Base-by-base conservation (phyloP, 768 basidiomycete genomes). In the Chlorophyllum brunneum region DNA sequence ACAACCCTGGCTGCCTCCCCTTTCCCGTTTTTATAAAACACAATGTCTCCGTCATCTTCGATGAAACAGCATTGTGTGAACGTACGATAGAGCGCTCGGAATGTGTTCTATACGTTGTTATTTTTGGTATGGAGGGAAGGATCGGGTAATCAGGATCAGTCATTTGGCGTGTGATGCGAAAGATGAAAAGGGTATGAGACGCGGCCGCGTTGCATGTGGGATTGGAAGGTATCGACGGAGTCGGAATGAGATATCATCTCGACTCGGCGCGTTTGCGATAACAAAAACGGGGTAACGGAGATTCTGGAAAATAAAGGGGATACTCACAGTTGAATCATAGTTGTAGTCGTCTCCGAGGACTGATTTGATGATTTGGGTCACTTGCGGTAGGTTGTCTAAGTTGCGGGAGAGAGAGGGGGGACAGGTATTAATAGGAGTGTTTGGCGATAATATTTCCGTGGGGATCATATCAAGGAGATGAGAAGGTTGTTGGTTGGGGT, bases 1-100 rank as follows among this genome's bases (percentile, higher is more conserved):
- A 73, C 51, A 11, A 65, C 58, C 23, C 78, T 71, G 4, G 61
- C 56, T 13, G 73, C 67, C 31, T 70, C 60, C 5, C 82, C 81
- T 11, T 77, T 57, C 51, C 66, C 70, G 61, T 82, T 78, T 65
- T 78, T 81, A 67, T 82, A 83, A 62, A 85, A 83, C 0, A 83
- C 70, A 53, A 84, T 76, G 42, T 77, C 74, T 9, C 81, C 83
- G 22, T 83, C 73, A 45, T 84, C 82, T 60, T 85, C 82, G 40
- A 84, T 77, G 65, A 83, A 84, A 53, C 71, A 71, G 64, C 83
- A 84, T 57, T 81, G 65, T 1, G 77, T 80, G 65, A 83, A 84
- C 4, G 79, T 74, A 37, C 81, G 73, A 59, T 79, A 83, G 10
- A 84, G 74, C 2, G 81, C 80, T 15, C 76, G 72, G 69, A 83